phyloP scores from a whole-genome alignment of 257 asterid genomes.

The Jacaranda mimosifolia region DNA sequence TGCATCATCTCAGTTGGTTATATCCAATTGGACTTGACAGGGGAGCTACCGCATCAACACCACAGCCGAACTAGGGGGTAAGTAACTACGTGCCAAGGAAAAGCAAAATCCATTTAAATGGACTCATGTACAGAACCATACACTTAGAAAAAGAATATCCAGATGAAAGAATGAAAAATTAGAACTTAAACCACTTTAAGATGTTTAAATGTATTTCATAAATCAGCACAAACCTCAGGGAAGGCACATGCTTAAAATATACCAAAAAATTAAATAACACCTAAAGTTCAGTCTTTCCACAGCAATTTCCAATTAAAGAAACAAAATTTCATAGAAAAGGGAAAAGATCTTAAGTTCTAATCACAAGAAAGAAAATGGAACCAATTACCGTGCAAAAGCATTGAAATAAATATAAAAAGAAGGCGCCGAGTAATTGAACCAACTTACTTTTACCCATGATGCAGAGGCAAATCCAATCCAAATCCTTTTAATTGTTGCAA shows the following conservation, averaged over 20 bases:
- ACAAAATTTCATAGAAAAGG: neutral
- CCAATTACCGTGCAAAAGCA: constrained; percentile 14
- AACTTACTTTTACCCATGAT: constrained; percentile 89
- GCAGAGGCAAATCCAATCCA: constrained; percentile 36
- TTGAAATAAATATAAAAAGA: neutral
- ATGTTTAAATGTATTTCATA: neutral
- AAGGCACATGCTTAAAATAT: neutral
- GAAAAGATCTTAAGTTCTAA: neutral
- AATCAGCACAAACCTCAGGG: neutral
- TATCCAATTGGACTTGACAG: too few species aligned
- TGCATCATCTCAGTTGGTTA: too few species aligned
- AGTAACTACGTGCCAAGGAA: neutral
- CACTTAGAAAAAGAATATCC: neutral
- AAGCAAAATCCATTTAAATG: neutral
- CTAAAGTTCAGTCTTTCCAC: too few species aligned
- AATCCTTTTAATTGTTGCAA: constrained; percentile 1
- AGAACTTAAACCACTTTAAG: constrained; percentile 1
- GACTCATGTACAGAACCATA: too few species aligned
- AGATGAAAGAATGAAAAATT: neutral
- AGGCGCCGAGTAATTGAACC: neutral
- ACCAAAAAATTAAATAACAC: neutral
- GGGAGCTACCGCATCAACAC: neutral
- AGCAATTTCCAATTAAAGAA: neutral
- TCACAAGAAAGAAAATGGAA: constrained; percentile 3
- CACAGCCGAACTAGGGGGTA: neutral